phyloP scores from a whole-genome alignment of 148 eudicot genomes.

The Rheum nobile region DNA sequence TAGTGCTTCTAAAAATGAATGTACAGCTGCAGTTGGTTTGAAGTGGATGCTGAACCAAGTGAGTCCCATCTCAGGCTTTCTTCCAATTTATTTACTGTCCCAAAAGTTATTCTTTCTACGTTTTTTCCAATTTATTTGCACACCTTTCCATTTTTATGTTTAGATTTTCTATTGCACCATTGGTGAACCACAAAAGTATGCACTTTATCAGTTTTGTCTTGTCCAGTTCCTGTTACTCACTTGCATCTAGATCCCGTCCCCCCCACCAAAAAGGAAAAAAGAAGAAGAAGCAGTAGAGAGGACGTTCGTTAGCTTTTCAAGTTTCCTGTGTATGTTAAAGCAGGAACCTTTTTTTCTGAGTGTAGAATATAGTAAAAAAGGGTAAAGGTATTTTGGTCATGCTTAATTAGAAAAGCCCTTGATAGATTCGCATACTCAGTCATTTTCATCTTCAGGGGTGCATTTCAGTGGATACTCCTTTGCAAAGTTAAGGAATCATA shows the following conservation, averaged over 20 bases:
- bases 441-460: not conserved
- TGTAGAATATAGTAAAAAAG: not conserved
- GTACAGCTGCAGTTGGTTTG: conserved; percentile 92
- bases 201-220: not conserved
- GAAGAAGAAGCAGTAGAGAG: not conserved
- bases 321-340: not conserved
- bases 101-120: not conserved
- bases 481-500: not conserved
- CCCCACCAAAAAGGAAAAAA: not conserved
- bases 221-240: not conserved
- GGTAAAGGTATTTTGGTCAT: not conserved
- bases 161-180: not conserved
- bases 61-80: conserved; percentile 11
- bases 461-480: not conserved
- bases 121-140: not conserved
- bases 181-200: not conserved
- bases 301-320: not conserved
- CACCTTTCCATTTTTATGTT: not conserved
- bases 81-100: not conserved
- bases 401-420: not conserved
- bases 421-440: not conserved
- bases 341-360: not conserved
- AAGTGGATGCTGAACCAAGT: conserved; percentile 99
- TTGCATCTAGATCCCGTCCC: not conserved
- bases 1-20: conserved; percentile 84